Base-by-base conservation (phyloP, 1,284 basidiomycete species). In the Prillingera fragicola region DNA sequence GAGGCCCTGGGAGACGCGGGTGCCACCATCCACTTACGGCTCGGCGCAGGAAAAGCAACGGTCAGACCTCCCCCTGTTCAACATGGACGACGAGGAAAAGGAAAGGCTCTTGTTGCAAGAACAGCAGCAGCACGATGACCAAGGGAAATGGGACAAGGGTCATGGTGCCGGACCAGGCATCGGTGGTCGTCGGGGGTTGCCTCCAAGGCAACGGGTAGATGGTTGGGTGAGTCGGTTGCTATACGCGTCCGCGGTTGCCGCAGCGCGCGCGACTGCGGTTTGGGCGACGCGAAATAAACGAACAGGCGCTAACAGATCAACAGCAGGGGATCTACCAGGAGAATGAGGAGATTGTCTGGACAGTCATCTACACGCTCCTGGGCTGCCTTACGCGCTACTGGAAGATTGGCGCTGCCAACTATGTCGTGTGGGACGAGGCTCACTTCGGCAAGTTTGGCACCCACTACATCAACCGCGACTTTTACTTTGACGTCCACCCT, bases 401-500 rank as follows among this genome's bases (percentile, higher is more conserved):
- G 77, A 80, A 83, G 55, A 98, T 98, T 48, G 94, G 94, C n/a
- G 79, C 82, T 45, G 79, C 86, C 41, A 80, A 85, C 60, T 71
- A 80, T 55, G 94, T 98, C 69, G 83, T 97, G 47, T 98, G 95
- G 94, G 95, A 98, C 71, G 95, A 97, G 75, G 90, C 90, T n/a
- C 90, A 95, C 71, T 95, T 95, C 71, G 90, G 91, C 59, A 95
- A 95, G 73, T 95, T 95, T 71, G 90, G 89, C 43, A 89, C 89
- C 21, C 86, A 95, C 72, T 98, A 98, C 71, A 72, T 79, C 60
- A 77, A 78, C 59, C 74, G 76, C 40, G 71, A 73, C 49, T 73
- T 72, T 50, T 73, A 73, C 57, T 73, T 73, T 48, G 71, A 73
- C 65, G 91, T 95, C n/a, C 94, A 98, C 65, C 94, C 94, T 3